Percentiles rank a stretch among this genome's conserved stretches.
phyloP scores from a whole-genome alignment of 2,329 filamentous ascomycete genomes.

The Hypoxylon rubiginosum region DNA sequence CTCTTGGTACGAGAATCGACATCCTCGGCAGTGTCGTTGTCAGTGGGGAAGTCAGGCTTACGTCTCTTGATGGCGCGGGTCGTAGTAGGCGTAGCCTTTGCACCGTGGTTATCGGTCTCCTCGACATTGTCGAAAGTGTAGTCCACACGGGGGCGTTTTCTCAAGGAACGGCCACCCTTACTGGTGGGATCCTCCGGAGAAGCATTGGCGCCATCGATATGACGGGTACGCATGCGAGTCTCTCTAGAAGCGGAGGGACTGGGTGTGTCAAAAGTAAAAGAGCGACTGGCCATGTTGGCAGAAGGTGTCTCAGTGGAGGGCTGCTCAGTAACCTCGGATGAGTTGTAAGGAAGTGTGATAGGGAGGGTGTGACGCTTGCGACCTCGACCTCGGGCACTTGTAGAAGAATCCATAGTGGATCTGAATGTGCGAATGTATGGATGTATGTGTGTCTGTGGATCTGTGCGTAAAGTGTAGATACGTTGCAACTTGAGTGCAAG shows the following conservation, averaged over 20 bases:
- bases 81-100: slow-evolving; percentile 45
- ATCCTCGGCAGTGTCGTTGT: slow-evolving; percentile 47
- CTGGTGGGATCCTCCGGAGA: slow-evolving; percentile 63
- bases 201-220: slow-evolving; percentile 53
- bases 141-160: slow-evolving; percentile 69
- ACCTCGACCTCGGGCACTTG: slow-evolving; percentile 46
- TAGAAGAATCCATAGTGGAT: slow-evolving; percentile 49
- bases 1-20: slow-evolving; percentile 46
- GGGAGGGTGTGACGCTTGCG: slow-evolving; percentile 49
- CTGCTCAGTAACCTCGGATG: slow-evolving; percentile 39
- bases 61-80: slow-evolving; percentile 50
- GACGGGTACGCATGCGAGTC: slow-evolving; percentile 61
- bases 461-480: background rate
- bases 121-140: slow-evolving; percentile 69
- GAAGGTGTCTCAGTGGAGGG: slow-evolving; percentile 41
- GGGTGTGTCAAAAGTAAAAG: slow-evolving; percentile 48
- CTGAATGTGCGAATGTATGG: background rate
- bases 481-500: slow-evolving; percentile 27
- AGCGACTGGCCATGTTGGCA: slow-evolving; percentile 42
- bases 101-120: slow-evolving; percentile 54
- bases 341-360: slow-evolving; percentile 38
- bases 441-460: too few relatives aligned
- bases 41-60: slow-evolving; percentile 47
- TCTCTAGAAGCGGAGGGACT: slow-evolving; percentile 53
- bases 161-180: slow-evolving; percentile 71